Percentiles rank a stretch among this genome's conserved stretches.
phyloP scores from a whole-genome alignment of 257 asterid genomes.

The Solanum raphanifolium region DNA sequence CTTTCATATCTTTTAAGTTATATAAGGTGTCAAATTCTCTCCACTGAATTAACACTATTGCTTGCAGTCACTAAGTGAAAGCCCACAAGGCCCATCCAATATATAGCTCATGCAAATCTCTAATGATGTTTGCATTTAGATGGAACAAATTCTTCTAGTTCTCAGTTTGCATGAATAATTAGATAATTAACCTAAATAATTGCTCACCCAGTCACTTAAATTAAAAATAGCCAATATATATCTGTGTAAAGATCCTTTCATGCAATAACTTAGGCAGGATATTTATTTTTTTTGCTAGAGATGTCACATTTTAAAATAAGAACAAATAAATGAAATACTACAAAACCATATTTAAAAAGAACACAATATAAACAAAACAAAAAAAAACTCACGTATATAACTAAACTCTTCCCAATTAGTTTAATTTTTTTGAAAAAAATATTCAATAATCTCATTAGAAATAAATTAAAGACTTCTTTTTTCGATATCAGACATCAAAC shows the following conservation, averaged over 20 bases:
- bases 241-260: background rate
- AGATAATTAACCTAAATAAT: too few relatives aligned
- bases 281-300: too few relatives aligned
- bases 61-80: background rate
- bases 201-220: background rate
- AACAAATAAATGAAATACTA: too few relatives aligned
- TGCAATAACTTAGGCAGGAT: background rate
- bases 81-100: background rate
- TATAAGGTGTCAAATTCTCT: background rate
- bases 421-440: too few relatives aligned
- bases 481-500: too few relatives aligned
- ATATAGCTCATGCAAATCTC: background rate
- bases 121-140: background rate
- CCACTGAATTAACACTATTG: background rate
- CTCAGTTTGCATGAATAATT: background rate
- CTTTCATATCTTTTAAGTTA: background rate
- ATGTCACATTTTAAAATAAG: too few relatives aligned
- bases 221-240: background rate
- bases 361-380: too few relatives aligned
- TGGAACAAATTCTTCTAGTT: background rate
- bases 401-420: too few relatives aligned
- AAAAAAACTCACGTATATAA: too few relatives aligned
- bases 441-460: too few relatives aligned
- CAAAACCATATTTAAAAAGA: too few relatives aligned
- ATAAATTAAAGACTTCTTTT: too few relatives aligned